These are phyloP conservation scores for Cryptococcus sp. DNA, from an alignment of 1,284 basidiomycete species.

Conservation along the genomic window DNA sequence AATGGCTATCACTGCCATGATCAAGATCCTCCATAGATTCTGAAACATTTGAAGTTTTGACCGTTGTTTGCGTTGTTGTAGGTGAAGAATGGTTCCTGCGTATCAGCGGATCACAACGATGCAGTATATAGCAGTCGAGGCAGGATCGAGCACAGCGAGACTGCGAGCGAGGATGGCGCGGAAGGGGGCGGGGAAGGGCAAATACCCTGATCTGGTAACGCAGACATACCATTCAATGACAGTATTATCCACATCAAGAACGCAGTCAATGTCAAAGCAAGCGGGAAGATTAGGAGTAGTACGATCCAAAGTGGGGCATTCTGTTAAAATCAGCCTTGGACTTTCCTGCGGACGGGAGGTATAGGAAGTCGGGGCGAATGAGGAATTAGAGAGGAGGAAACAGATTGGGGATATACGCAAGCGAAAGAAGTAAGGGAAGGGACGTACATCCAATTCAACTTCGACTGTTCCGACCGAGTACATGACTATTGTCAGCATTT, in stretches of 20 bases:
- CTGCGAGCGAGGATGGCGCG: no score
- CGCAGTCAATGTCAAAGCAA: conserved; percentile 86
- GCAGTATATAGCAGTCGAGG: no score
- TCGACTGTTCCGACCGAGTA: conserved; percentile 91
- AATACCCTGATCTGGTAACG: conserved; percentile 21
- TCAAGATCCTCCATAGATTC: conserved; percentile 78
- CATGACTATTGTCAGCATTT: conserved; percentile 58
- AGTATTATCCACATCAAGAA: conserved; percentile 96
- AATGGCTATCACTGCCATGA: conserved; percentile 77
- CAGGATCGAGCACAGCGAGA: no score
- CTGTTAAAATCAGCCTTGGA: no score
- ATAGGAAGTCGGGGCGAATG: no score
- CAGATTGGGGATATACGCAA: conserved; percentile 9
- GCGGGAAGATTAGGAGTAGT: conserved; percentile 81
- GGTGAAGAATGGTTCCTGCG: conserved; percentile 75
- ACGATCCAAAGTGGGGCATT: conserved; percentile 73
- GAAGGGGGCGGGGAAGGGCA: conserved; percentile 6
- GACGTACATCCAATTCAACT: conserved; percentile 68
- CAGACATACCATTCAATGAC: conserved; percentile 69
- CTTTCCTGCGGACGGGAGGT: neutral
- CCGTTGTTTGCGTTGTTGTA: conserved; percentile 75
- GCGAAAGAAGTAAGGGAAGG: conserved; percentile 32
- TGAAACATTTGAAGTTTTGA: conserved; percentile 85
- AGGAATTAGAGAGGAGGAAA: no score
- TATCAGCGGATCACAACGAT: neutral